Evolutionary conservation across 1,139 yeast genomes (phyloP).

Genomic region (Magnusiomyces paraingens): DNA sequence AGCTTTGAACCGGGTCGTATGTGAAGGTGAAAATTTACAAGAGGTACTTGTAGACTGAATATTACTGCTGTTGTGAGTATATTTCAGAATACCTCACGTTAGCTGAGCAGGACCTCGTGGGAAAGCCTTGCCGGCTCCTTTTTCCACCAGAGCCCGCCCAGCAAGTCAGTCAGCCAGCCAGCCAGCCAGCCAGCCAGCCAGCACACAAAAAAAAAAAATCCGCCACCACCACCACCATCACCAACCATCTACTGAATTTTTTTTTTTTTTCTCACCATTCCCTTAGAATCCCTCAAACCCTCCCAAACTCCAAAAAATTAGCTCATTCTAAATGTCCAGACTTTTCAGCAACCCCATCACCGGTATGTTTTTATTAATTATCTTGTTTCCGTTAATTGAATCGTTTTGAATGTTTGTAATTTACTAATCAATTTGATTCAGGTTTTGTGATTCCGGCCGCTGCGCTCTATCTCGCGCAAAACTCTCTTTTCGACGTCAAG

Average conservation of each 20-base stretch:
- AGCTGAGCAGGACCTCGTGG: no score
- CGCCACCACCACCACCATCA: neutral
- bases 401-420: neutral
- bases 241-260: neutral
- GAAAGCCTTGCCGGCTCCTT: no score
- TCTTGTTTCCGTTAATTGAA: neutral
- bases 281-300: no score
- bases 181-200: no score
- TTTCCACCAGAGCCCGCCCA: no score
- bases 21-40: no score
- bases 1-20: no score
- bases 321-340: slow-evolving; percentile 12
- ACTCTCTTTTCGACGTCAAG: slow-evolving; percentile 67
- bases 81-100: no score
- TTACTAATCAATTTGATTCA: neutral
- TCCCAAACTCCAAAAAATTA: no score
- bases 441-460: slow-evolving; percentile 29
- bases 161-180: no score
- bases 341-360: slow-evolving; percentile 17
- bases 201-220: neutral
- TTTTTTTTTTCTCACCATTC: neutral
- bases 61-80: no score
- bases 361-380: slow-evolving; percentile 10
- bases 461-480: slow-evolving; percentile 24
- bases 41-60: no score